A percentile compares a stretch with the other conserved stretches of the same genome.
phyloP scores from a whole-genome alignment of 1,284 basidiomycete genomes.

The Macrocystidia cucumis region DNA sequence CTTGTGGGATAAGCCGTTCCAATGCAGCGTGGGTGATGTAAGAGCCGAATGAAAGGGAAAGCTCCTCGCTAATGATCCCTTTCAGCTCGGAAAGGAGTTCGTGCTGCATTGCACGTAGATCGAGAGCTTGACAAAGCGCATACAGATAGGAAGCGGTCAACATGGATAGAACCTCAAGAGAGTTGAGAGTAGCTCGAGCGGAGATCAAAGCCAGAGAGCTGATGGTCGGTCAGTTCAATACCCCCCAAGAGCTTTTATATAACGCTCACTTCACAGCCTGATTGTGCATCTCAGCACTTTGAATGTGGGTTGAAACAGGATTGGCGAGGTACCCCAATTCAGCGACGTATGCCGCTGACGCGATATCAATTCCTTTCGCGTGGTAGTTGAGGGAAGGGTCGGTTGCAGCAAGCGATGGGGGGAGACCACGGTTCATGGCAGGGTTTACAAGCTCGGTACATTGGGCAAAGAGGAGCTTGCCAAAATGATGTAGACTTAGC shows the following conservation, averaged over 20 bases:
- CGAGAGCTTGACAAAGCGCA: constrained; percentile 72
- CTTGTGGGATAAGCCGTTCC: constrained; percentile 22
- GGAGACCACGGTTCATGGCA: constrained; percentile 75
- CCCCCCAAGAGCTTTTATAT: constrained; percentile 1
- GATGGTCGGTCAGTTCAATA: constrained; percentile 8
- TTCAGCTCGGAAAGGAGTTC: constrained; percentile 50
- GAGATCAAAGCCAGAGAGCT: constrained; percentile 78
- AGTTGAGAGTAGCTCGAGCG: constrained; percentile 64
- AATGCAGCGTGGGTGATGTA: constrained; percentile 27
- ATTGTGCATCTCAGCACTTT: constrained; percentile 85
- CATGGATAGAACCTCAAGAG: constrained; percentile 67
- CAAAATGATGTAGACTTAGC: constrained; percentile 74
- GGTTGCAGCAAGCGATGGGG: constrained; percentile 74
- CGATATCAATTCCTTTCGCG: constrained; percentile 82
- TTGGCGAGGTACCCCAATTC: constrained; percentile 80
- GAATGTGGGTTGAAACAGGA: constrained; percentile 81
- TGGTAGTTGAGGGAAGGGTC: constrained; percentile 83
- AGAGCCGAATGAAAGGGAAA: constrained; percentile 37
- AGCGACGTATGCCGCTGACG: constrained; percentile 70
- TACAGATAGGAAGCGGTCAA: constrained; percentile 71
- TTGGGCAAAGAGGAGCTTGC: constrained; percentile 80
- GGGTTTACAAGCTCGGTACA: constrained; percentile 80
- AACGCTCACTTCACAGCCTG: constrained; percentile 71
- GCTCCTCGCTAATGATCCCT: constrained; percentile 42
- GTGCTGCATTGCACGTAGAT: constrained; percentile 64